Evolutionary conservation across 1,139 yeast species (phyloP), one percentile per base, ranked within the genome.

Genomic region (Pneumocystis canis): DNA sequence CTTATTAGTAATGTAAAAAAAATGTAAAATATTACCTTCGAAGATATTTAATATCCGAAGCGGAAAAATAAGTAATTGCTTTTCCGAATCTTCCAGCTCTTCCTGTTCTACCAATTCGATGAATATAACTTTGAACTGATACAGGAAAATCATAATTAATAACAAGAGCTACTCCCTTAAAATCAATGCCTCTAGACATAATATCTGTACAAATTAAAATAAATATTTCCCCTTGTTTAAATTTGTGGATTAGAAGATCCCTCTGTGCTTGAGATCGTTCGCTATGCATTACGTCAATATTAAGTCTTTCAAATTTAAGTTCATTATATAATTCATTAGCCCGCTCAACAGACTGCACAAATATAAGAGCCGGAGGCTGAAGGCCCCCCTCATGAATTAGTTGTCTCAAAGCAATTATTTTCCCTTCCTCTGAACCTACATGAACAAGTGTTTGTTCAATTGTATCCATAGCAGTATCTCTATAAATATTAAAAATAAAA

Each of bases 31-130:
- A 20, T 9, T 57, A 30, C 88, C 72, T 87, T 87, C 59, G 59
- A 60, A 92, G 80, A 1, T 88, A 82, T 63, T 80, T 75, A 14
- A 82, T 77, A 72, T 94, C 99, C 67, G 88, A 95, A 72, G 89
- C 90, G 31, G 98, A 89, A 77, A 87, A 94, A 68, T 90, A 85
- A 0, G 98, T 94, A 31, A 92, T 82, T 0, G 98, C 97, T 69
- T 80, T 81, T 66, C 98, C 98, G 2, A 76, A 71, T 68, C 86
- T 82, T 1, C 96, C 96, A 61, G 92, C 96, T 79, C 99, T 85
- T 68, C 98, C 99, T 1, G 98, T 92, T 78, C 99, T 86, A 74
- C 99, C 99, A 70, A 94, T 89, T 76, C 99, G 82, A 74, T 94
- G 99, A 58, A 94, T 96, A 73, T 94, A 94, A 0, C 96, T 85